Evolutionary conservation across 1,284 basidiomycete genomes (phyloP), one percentile per base, ranked within the genome.

Genomic region (Ustilago xerochloae): DNA sequence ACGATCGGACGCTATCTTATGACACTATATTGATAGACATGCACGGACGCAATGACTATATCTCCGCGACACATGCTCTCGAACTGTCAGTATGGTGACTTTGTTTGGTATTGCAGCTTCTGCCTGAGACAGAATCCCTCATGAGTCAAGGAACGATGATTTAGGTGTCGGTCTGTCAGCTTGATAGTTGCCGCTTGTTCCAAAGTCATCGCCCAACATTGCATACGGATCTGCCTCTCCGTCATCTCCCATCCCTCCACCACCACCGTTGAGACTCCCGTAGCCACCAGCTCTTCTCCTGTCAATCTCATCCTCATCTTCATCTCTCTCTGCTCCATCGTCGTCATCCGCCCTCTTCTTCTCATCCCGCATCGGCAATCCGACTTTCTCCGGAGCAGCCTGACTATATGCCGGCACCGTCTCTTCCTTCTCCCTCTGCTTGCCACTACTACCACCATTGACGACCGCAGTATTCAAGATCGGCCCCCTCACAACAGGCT

Each of bases 171-270:
- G 65, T 5, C 46, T 41, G 29, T 68, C 65, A 2, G 65, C 18
- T 22, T 58, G 55, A 45, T 68, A 68, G 22, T 52, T 59, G 24
- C 55, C 35, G 8, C 39, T 30, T 0, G 58, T 32, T 4, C 66
- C 72, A 36, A 71, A 65, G 9, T 66, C 63, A 38, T 67, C 69
- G 18, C 56, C 67, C 5, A 75, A 48, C 73, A 75, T 75, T 7
- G 73, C 73, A 53, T 70, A 75, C 1, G 73, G 73, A 43, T 75
- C 73, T 0, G 57, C 58, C 26, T 55, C 59, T 4, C 18, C 50
- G n/a, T 52, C 70, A 6, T 61, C 55, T 10, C n/a, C n/a, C n/a
- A n/a, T n/a, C n/a, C n/a, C n/a, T n/a, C 24, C 47, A 8, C 36
- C 59, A 7, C 36, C 33, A 8, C n/a, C 28, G 4, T 28, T 20